A percentile compares a stretch with the other conserved stretches of the same genome.
These are phyloP conservation scores for Globisporangium alternatum DNA, from an alignment of 352 stramenopile genomes.

Conservation along the genomic window DNA sequence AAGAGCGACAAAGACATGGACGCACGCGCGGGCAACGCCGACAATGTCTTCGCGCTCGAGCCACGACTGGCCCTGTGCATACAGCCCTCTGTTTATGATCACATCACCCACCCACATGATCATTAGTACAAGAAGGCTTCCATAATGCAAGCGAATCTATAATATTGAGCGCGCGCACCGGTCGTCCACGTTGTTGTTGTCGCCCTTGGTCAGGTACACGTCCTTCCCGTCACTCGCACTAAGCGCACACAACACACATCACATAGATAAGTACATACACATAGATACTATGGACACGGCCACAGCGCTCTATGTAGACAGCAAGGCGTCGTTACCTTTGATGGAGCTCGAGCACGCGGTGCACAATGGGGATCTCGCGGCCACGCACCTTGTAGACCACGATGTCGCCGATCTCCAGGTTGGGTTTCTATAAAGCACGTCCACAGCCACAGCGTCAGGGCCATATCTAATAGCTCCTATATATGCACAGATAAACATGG, in stretches of 20 bases:
- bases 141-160: background rate
- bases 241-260: constrained; percentile 8
- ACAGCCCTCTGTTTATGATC: constrained; percentile 78
- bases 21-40: constrained; percentile 91
- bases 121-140: background rate
- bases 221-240: constrained; percentile 84
- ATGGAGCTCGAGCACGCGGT: constrained; percentile 98
- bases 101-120: background rate
- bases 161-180: constrained; percentile 39
- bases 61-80: constrained; percentile 97
- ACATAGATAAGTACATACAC: background rate
- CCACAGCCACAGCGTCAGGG: background rate
- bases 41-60: constrained; percentile 98
- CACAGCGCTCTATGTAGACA: background rate
- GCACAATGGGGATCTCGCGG: constrained; percentile 98
- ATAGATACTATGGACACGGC: background rate
- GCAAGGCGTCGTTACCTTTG: constrained; percentile 44
- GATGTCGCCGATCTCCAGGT: constrained; percentile 87
- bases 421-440: constrained; percentile 44
- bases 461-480: constrained; percentile 23
- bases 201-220: constrained; percentile 98
- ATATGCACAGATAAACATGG: background rate
- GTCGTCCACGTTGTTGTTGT: constrained; percentile 99
- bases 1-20: constrained; percentile 11
- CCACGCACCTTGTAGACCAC: constrained; percentile 98